These are phyloP conservation scores for Mortierella claussenii DNA, from an alignment of 192 early-diverging fungal genomes.

Conservation along the genomic window DNA sequence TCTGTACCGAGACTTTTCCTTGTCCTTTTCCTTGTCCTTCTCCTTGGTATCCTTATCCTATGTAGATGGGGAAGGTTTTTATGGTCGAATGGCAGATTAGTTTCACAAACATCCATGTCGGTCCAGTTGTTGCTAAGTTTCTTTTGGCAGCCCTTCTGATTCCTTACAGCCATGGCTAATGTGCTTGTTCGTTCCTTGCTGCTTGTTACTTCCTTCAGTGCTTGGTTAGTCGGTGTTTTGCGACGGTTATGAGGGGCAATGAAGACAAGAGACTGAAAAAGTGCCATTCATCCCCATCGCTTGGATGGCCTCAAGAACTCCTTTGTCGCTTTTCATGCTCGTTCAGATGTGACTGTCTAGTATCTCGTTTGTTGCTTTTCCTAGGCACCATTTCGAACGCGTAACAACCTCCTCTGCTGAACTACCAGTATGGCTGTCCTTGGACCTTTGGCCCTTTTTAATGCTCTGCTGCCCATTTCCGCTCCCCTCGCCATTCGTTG, in stretches of 20 bases:
- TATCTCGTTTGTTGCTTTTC: too few relatives aligned
- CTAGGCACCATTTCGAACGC: too few relatives aligned
- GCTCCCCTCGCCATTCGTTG: too few relatives aligned
- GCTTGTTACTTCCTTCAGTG: background rate
- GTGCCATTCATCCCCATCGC: background rate
- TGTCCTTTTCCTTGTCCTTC: constrained; percentile 45
- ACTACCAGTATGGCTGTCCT: too few relatives aligned
- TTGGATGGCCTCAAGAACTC: too few relatives aligned
- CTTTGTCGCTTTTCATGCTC: too few relatives aligned
- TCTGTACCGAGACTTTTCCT: constrained; percentile 57
- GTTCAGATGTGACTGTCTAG: too few relatives aligned
- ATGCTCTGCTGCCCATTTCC: too few relatives aligned
- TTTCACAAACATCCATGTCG: background rate
- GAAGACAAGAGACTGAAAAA: background rate
- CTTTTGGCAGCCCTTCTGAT: background rate
- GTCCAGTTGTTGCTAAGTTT: background rate
- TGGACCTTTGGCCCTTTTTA: too few relatives aligned
- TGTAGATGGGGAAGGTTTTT: background rate
- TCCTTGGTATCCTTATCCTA: constrained; percentile 24
- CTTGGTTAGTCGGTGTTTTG: background rate
- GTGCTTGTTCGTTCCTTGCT: background rate
- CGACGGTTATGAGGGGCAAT: background rate
- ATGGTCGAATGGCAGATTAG: too few relatives aligned
- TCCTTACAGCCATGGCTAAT: background rate
- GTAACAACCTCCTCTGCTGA: too few relatives aligned